phyloP scores from a whole-genome alignment of 805 yeast species.

The Cyberlindnera misumaiensis region DNA sequence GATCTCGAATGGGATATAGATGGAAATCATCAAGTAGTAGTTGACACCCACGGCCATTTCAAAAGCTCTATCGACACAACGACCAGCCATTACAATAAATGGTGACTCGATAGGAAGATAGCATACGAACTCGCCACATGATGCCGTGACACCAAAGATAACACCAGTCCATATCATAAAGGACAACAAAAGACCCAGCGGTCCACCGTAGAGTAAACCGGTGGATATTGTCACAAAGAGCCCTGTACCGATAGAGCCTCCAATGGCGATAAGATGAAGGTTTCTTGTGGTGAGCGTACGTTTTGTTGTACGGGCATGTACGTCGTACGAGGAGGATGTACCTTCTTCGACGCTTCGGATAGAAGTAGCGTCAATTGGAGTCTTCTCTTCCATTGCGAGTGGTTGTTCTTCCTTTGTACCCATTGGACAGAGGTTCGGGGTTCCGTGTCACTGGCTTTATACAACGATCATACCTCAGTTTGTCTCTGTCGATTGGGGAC shows the following conservation, averaged over 20 bases:
- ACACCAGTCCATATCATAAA: conserved; percentile 42
- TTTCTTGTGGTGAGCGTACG: conserved; percentile 46
- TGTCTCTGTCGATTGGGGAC: no score
- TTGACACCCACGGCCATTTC: conserved; percentile 59
- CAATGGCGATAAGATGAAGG: conserved; percentile 74
- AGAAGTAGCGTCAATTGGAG: background rate
- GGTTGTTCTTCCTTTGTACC: no score
- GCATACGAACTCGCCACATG: conserved; percentile 54
- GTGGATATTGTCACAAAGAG: conserved; percentile 39
- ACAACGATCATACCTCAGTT: no score
- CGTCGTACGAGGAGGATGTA: background rate
- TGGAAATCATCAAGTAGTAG: conserved; percentile 46
- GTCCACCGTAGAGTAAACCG: conserved; percentile 60
- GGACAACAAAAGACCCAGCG: conserved; percentile 35
- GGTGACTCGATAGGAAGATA: conserved; percentile 60
- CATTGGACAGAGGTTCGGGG: no score
- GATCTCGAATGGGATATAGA: conserved; percentile 43
- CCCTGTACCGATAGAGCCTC: conserved; percentile 83
- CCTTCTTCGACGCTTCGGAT: conserved; percentile 3
- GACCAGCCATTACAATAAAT: conserved; percentile 48
- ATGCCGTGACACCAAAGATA: conserved; percentile 44
- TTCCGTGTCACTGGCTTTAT: no score
- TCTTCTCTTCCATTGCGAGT: background rate
- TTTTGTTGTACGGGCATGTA: conserved; percentile 5
- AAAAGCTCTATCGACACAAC: conserved; percentile 51